A percentile compares a stretch with the other conserved stretches of the same genome.
Evolutionary conservation across 768 basidiomycete genomes (phyloP).

Genomic region (Leccinum longicurvipes): DNA sequence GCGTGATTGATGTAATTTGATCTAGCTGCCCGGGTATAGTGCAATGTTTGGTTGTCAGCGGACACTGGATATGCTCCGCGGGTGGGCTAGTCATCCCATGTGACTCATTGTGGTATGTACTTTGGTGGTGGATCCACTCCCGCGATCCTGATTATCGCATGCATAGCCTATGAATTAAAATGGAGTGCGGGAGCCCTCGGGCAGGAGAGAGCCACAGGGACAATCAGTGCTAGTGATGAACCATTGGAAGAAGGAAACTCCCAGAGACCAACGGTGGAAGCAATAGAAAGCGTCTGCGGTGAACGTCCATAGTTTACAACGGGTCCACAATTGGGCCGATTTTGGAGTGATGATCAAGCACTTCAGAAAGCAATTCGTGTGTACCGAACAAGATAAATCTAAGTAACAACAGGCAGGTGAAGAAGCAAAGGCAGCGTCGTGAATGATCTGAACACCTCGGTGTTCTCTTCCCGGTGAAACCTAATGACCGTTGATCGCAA

Average conservation of each 20-base stretch:
- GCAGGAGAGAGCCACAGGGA: not conserved
- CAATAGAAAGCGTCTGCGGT: not conserved
- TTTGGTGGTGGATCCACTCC: not conserved
- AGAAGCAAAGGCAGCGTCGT: not conserved
- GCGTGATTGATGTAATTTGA: not conserved
- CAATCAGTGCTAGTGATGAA: not conserved
- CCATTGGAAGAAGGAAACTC: not conserved
- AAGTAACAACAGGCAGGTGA: not conserved
- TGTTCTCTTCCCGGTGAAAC: not conserved
- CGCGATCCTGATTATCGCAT: not conserved
- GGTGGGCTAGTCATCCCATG: not conserved
- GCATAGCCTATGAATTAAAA: not conserved
- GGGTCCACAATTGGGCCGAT: not conserved
- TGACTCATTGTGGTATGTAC: not conserved
- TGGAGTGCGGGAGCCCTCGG: not conserved
- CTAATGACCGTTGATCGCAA: not conserved
- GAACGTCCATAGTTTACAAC: not conserved
- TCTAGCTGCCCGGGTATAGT: not conserved
- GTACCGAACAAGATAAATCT: not conserved
- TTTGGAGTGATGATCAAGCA: not conserved
- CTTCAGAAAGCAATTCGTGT: not conserved
- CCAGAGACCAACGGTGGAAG: not conserved
- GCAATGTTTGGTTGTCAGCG: not conserved
- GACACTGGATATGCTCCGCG: not conserved
- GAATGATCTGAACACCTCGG: not conserved